phyloP scores from a whole-genome alignment of 2,329 filamentous ascomycete genomes.

The Pochonia chlamydosporia region DNA sequence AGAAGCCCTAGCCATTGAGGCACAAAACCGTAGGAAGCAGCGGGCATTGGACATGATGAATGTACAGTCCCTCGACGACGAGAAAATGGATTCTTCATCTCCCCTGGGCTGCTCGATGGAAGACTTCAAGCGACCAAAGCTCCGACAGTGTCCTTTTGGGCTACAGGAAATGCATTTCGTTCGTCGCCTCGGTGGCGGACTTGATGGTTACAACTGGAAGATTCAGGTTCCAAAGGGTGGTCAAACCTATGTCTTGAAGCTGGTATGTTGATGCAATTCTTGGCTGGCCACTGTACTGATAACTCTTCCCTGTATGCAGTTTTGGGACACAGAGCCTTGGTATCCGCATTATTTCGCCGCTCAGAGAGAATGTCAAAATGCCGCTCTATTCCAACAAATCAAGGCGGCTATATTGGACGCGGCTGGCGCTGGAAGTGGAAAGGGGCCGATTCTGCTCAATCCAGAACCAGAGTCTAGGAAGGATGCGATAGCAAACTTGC shows the following conservation, averaged over 20 bases:
- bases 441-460: not conserved
- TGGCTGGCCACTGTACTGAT: not conserved
- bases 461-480: not conserved
- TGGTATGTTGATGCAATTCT: not conserved
- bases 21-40: too few relatives aligned
- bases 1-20: too few relatives aligned
- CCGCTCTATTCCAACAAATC: constrained; percentile 1
- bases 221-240: not conserved
- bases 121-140: not conserved
- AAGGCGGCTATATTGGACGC: not conserved
- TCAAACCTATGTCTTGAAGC: not conserved
- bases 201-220: constrained; percentile 4
- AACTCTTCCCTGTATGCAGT: not conserved
- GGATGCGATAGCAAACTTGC: not conserved
- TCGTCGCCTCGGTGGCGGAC: not conserved
- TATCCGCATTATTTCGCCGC: constrained; percentile 1
- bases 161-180: not conserved
- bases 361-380: constrained; percentile 5
- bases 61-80: not conserved
- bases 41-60: not conserved
- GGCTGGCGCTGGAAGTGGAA: not conserved
- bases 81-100: not conserved
- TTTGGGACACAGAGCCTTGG: constrained; percentile 1
- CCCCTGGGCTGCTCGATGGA: not conserved
- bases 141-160: not conserved